Evolutionary conservation across 1,284 basidiomycete species (phyloP).

Genomic region (Naganishia sp.): DNA sequence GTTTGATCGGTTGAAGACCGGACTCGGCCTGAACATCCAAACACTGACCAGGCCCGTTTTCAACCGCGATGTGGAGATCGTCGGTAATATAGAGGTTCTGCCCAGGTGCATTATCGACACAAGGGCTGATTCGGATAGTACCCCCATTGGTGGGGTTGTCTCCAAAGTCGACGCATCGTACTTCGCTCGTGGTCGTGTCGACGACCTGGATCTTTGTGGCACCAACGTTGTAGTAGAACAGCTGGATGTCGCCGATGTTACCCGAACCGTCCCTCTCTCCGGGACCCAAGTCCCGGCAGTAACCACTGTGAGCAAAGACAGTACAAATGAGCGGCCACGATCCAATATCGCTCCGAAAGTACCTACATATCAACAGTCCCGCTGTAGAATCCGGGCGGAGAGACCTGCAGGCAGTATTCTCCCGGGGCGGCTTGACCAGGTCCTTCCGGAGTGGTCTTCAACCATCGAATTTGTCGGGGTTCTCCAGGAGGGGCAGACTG

Average conservation of each 20-base stretch:
- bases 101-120: constrained; percentile 25
- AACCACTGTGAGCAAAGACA: not conserved
- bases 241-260: not conserved
- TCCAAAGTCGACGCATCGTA: constrained; percentile 16
- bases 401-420: constrained; percentile 16
- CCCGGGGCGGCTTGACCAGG: too few relatives aligned
- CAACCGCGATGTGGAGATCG: constrained; percentile 26
- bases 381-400: constrained; percentile 7
- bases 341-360: not conserved
- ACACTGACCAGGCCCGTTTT: constrained; percentile 16
- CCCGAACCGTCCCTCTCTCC: not conserved
- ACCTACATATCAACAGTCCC: not conserved
- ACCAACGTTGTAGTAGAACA: constrained; percentile 6
- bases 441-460: not conserved
- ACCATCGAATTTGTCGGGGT: not conserved
- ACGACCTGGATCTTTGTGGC: not conserved
- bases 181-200: not conserved
- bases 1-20: not conserved
- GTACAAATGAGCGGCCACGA: not conserved
- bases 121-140: constrained; percentile 32
- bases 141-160: constrained; percentile 21
- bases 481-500: not conserved
- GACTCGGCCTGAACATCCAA: constrained; percentile 19
- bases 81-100: constrained; percentile 30
- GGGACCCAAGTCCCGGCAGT: not conserved